These are phyloP conservation scores for Fonsecaea multimorphosa DNA, from an alignment of 2,329 filamentous ascomycete genomes.

Conservation along the genomic window DNA sequence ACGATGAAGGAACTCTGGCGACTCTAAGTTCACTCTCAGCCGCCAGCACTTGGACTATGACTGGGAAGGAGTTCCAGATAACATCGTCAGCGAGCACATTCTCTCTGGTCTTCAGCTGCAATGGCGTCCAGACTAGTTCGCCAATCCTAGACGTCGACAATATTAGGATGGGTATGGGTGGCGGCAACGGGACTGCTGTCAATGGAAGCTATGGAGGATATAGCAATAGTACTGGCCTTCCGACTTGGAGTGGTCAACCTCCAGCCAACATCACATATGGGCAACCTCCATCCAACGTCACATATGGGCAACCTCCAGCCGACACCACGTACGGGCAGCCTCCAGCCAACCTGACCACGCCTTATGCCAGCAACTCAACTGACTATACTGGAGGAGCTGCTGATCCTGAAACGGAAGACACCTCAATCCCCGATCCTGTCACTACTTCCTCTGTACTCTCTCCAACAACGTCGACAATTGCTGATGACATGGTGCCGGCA, in stretches of 20 bases:
- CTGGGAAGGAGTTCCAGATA: conserved; percentile 21
- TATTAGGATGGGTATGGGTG: conserved; percentile 85
- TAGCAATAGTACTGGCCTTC: conserved; percentile 16
- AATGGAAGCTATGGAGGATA: conserved; percentile 13
- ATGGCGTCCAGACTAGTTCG: conserved; percentile 11
- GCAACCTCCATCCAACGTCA: conserved; percentile 9
- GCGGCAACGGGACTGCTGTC: conserved; percentile 66
- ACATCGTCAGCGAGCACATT: conserved; percentile 14
- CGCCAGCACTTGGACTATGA: conserved; percentile 20
- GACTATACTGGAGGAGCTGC: background rate
- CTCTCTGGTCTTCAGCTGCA: conserved; percentile 21
- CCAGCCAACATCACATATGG: conserved; percentile 8
- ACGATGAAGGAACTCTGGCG: conserved; percentile 17
- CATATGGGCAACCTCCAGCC: conserved; percentile 4
- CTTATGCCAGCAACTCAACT: background rate
- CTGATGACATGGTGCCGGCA: background rate
- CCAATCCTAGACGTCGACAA: conserved; percentile 64
- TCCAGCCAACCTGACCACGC: conserved; percentile 13
- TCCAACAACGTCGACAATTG: background rate
- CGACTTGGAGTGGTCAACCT: conserved; percentile 8
- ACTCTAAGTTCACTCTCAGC: conserved; percentile 9
- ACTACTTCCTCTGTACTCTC: background rate
- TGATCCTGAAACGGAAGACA: background rate
- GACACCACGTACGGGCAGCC: conserved; percentile 4
- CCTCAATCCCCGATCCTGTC: background rate